phyloP scores from a whole-genome alignment of 495 filamentous ascomycete genomes.

The Durotheca rogersii region DNA sequence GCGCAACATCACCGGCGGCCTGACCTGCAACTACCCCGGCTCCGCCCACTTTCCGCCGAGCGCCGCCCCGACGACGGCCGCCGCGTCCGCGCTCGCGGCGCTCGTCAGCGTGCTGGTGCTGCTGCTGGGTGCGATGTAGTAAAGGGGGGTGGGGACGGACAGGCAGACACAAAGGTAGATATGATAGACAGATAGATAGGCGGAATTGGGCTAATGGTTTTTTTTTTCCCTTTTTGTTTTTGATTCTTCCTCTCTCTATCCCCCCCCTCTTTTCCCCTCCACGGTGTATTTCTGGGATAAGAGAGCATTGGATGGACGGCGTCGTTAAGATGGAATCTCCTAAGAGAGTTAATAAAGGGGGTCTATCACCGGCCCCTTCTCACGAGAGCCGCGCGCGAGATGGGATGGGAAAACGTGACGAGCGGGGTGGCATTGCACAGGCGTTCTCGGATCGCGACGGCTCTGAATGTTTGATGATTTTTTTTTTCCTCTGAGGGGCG shows the following conservation, averaged over 20 bases:
- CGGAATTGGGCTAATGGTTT: too few species aligned
- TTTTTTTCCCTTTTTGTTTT: not conserved
- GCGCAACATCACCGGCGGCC: not conserved
- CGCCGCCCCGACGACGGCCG: constrained; percentile 10
- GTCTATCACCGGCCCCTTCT: constrained; percentile 9
- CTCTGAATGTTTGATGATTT: constrained; percentile 12
- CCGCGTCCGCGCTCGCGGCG: too few species aligned
- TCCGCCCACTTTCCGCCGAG: constrained; percentile 38
- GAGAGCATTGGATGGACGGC: constrained; percentile 12
- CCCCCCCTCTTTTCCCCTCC: not conserved
- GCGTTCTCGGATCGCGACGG: constrained; percentile 24
- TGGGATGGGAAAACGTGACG: not conserved
- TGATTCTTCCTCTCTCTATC: not conserved
- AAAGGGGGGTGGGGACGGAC: too few species aligned
- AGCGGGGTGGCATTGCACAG: constrained; percentile 19
- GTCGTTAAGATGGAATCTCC: constrained; percentile 2
- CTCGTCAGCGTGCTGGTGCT: too few species aligned
- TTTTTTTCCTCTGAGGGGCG: constrained; percentile 9
- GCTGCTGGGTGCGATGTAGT: too few species aligned
- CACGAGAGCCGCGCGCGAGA: constrained; percentile 11
- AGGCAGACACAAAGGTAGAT: too few species aligned
- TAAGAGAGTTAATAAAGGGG: too few species aligned
- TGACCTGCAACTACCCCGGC: constrained; percentile 51
- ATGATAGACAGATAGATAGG: too few species aligned
- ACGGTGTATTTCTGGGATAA: not conserved